phyloP scores from a whole-genome alignment of 192 early-diverging fungal genomes.

The Linnemannia zychae region DNA sequence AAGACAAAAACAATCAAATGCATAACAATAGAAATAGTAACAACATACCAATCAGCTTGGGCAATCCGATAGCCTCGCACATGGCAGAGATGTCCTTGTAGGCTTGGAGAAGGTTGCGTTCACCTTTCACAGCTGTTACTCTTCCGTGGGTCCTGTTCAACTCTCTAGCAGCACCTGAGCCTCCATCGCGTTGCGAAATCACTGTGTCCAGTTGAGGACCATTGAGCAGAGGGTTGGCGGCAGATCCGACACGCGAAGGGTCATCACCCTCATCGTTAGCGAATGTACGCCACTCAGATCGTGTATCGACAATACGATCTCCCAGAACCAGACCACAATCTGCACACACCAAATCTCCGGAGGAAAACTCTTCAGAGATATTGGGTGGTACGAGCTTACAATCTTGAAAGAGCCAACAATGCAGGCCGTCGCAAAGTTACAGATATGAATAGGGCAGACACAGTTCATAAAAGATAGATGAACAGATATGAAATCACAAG shows the following conservation, averaged over 20 bases:
- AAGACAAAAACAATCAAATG: not conserved
- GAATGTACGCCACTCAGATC: constrained; percentile 98
- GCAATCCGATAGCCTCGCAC: constrained; percentile 85
- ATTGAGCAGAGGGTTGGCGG: constrained; percentile 82
- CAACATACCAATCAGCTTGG: constrained; percentile 69
- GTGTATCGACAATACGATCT: constrained; percentile 92
- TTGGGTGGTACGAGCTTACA: constrained; percentile 85
- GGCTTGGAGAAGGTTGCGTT: constrained; percentile 79
- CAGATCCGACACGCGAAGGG: constrained; percentile 91
- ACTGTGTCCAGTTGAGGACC: constrained; percentile 87
- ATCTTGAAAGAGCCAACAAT: constrained; percentile 59
- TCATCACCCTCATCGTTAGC: constrained; percentile 92
- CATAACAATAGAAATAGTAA: not conserved
- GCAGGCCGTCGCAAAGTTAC: constrained; percentile 12
- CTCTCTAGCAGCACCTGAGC: constrained; percentile 76
- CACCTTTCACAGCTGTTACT: constrained; percentile 78
- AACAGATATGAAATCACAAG: not conserved
- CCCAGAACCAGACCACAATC: constrained; percentile 91
- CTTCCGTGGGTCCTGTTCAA: constrained; percentile 81
- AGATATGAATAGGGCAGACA: constrained; percentile 33
- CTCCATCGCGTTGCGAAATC: constrained; percentile 83
- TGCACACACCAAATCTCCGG: constrained; percentile 92
- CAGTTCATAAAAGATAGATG: not conserved
- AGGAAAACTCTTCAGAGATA: constrained; percentile 92
- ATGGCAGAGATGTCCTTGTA: constrained; percentile 85